Evolutionary conservation across 2,329 filamentous ascomycete species (phyloP).

Genomic region (Aspergillus neotritici): DNA sequence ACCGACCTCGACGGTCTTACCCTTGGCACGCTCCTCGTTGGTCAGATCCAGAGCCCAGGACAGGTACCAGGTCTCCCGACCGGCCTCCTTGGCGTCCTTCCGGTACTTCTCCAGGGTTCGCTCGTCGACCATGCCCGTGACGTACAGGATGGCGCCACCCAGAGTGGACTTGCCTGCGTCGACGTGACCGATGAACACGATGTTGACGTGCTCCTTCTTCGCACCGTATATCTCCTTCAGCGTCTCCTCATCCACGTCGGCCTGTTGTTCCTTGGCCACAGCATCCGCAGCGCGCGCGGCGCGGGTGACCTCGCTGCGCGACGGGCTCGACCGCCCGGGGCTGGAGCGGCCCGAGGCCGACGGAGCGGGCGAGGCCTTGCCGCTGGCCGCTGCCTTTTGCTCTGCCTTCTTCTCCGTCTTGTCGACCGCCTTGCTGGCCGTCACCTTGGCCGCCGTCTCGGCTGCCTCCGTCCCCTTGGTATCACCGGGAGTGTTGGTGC

Average conservation of each 20-base stretch:
- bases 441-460: conserved; percentile 72
- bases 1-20: conserved; percentile 96
- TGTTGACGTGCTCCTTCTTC: conserved; percentile 70
- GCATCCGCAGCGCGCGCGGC: conserved; percentile 69
- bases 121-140: conserved; percentile 98
- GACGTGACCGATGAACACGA: conserved; percentile 97
- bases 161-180: conserved; percentile 97
- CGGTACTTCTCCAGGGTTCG: conserved; percentile 98
- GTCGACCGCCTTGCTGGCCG: conserved; percentile 82
- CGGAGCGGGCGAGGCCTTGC: conserved; percentile 72
- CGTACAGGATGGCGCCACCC: conserved; percentile 86
- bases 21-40: conserved; percentile 91
- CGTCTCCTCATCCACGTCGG: conserved; percentile 74
- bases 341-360: conserved; percentile 85
- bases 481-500: conserved; percentile 49
- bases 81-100: conserved; percentile 89
- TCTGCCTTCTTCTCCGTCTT: conserved; percentile 70
- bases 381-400: conserved; percentile 49
- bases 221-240: conserved; percentile 94
- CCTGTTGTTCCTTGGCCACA: conserved; percentile 74
- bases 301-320: conserved; percentile 51
- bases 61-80: conserved; percentile 96
- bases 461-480: conserved; percentile 45
- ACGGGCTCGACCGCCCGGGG: conserved; percentile 70
- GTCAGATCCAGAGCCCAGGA: conserved; percentile 98